Conservation (phyloP, 1,139 yeast species). For the Nakaseomyces uthaithaninus region DNA sequence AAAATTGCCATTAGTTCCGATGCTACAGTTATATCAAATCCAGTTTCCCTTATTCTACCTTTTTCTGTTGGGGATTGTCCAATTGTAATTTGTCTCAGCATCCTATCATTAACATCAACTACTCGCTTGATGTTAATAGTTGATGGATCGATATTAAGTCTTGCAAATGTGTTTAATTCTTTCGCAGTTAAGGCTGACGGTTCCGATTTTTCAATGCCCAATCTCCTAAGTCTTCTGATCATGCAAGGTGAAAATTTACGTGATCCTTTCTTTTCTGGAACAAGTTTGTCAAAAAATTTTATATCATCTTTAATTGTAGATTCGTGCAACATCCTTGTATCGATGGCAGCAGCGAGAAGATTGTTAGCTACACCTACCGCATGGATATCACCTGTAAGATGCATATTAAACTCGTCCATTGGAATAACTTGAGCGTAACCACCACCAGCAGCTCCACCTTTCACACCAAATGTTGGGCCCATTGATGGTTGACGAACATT, state of each 20-base stretch:
- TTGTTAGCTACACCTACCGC: slow-evolving; percentile 96
- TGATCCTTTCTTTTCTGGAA: slow-evolving; percentile 76
- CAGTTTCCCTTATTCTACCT: slow-evolving; percentile 82
- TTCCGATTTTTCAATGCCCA: slow-evolving; percentile 72
- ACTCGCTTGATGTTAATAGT: slow-evolving; percentile 96
- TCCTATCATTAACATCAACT: slow-evolving; percentile 92
- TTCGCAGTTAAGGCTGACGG: slow-evolving; percentile 78
- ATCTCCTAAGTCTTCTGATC: slow-evolving; percentile 67
- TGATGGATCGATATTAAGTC: slow-evolving; percentile 88
- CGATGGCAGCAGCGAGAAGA: slow-evolving; percentile 93
- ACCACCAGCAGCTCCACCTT: slow-evolving; percentile 99
- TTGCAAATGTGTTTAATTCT: slow-evolving; percentile 66
- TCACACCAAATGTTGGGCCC: slow-evolving; percentile 99
- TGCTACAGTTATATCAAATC: slow-evolving; percentile 95
- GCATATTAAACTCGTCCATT: slow-evolving; percentile 98
- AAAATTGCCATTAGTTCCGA: slow-evolving; percentile 96
- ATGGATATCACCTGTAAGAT: slow-evolving; percentile 95
- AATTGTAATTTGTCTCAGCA: slow-evolving; percentile 81
- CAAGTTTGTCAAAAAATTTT: slow-evolving; percentile 77
- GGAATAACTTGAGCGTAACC: slow-evolving; percentile 98
- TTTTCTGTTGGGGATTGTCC: slow-evolving; percentile 94
- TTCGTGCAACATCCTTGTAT: slow-evolving; percentile 97
- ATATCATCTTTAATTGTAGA: slow-evolving; percentile 75
- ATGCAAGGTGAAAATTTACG: slow-evolving; percentile 73
- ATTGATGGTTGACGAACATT: slow-evolving; percentile 96